Conservation (phyloP, 179 eudicot genomes). For the Beta lomatogona region DNA sequence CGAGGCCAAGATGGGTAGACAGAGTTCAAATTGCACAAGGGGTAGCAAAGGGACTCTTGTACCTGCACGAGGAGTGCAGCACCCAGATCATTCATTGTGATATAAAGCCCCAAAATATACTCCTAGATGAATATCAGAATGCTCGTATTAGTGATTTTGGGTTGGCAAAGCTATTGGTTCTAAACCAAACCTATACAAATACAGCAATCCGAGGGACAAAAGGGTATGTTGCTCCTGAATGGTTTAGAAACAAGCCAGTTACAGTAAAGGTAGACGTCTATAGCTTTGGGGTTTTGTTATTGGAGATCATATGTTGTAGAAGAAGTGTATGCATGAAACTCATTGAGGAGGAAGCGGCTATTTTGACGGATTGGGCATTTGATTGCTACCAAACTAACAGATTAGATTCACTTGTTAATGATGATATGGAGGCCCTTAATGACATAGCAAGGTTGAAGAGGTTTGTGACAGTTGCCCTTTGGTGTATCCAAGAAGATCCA, state of each 20-base stretch:
- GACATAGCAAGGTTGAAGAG: slow-evolving; percentile 11
- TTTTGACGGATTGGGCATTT: slow-evolving; percentile 35
- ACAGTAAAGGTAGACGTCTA: slow-evolving; percentile 48
- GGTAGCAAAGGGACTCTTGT: slow-evolving; percentile 38
- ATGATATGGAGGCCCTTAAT: slow-evolving; percentile 20
- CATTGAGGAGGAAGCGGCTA: slow-evolving; percentile 4
- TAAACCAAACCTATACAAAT: slow-evolving; percentile 35
- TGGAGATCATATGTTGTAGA: slow-evolving; percentile 43
- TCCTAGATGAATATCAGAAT: slow-evolving; percentile 29
- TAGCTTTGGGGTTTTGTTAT: slow-evolving; percentile 43
- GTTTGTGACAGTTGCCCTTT: slow-evolving; percentile 30
- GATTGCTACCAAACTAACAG: slow-evolving; percentile 27
- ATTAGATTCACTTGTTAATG: slow-evolving; percentile 23
- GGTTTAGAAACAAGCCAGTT: slow-evolving; percentile 45
- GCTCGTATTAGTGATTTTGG: slow-evolving; percentile 46
- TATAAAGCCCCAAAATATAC: slow-evolving; percentile 24
- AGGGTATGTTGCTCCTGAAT: slow-evolving; percentile 54
- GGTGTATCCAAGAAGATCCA: slow-evolving; percentile 45
- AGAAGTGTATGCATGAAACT: slow-evolving; percentile 21
- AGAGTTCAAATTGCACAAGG: slow-evolving; percentile 31
- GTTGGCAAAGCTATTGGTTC: slow-evolving; percentile 39
- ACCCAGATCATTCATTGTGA: slow-evolving; percentile 50
- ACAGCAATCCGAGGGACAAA: slow-evolving; percentile 44
- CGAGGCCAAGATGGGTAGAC: slow-evolving; percentile 31
- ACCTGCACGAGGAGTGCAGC: slow-evolving; percentile 49